Conservation (phyloP, 31 red algal genomes). For the Asparagopsis taxiformis region DNA sequence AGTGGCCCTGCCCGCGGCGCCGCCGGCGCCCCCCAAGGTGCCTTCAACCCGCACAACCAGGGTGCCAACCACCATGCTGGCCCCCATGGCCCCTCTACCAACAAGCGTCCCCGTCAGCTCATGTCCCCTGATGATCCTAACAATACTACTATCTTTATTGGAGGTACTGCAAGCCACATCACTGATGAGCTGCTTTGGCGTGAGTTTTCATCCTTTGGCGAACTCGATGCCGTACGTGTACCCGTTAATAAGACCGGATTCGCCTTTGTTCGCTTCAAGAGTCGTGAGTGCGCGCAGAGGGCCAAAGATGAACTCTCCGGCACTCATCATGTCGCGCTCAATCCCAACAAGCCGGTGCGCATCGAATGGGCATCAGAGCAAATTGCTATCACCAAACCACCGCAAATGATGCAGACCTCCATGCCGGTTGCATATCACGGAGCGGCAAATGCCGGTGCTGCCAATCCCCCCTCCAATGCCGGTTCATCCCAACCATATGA, state of each 20-base stretch:
- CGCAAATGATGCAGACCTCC: neutral
- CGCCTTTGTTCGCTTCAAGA: slow-evolving; percentile 80
- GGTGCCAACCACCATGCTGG: slow-evolving; percentile 3
- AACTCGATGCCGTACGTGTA: slow-evolving; percentile 61
- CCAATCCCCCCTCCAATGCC: neutral
- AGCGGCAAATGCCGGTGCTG: slow-evolving; percentile 54
- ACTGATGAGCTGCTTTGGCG: slow-evolving; percentile 64
- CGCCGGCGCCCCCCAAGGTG: slow-evolving; percentile 5
- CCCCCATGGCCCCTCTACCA: slow-evolving; percentile 24
- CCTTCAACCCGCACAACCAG: slow-evolving; percentile 43
- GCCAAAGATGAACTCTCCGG: slow-evolving; percentile 65
- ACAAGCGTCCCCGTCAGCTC: slow-evolving; percentile 63
- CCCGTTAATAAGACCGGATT: slow-evolving; percentile 76
- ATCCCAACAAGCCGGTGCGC: slow-evolving; percentile 63
- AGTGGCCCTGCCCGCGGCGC: slow-evolving; percentile 3
- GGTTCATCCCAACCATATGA: slow-evolving; percentile 33
- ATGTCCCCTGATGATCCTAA: slow-evolving; percentile 67
- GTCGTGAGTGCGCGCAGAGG: slow-evolving; percentile 45
- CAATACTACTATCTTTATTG: slow-evolving; percentile 75
- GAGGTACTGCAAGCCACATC: slow-evolving; percentile 56
- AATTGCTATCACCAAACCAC: slow-evolving; percentile 53
- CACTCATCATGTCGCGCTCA: slow-evolving; percentile 46
- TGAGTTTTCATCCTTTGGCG: slow-evolving; percentile 67
- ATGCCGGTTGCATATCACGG: no score
- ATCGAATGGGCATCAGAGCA: slow-evolving; percentile 83